phyloP scores from a whole-genome alignment of 31 red algal genomes.

The Asparagopsis taxiformis region DNA sequence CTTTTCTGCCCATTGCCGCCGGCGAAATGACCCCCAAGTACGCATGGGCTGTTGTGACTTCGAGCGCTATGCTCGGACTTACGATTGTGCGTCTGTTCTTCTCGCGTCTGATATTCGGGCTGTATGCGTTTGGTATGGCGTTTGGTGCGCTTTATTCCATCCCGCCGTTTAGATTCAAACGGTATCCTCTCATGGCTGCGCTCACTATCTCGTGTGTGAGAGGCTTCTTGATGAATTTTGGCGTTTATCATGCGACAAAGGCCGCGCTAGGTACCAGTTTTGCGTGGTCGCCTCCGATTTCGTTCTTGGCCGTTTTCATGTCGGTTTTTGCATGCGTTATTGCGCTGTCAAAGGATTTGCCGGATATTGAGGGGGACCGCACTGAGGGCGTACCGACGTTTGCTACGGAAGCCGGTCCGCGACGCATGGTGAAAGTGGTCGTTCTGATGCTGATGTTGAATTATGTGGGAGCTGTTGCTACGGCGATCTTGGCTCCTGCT shows the following conservation, averaged over 20 bases:
- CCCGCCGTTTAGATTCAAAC: constrained; percentile 81
- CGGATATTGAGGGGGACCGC: constrained; percentile 83
- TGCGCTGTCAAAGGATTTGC: constrained; percentile 93
- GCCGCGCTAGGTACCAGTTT: constrained; percentile 77
- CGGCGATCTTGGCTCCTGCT: constrained; percentile 44
- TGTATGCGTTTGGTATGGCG: constrained; percentile 89
- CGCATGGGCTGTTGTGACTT: constrained; percentile 76
- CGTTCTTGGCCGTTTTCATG: constrained; percentile 88
- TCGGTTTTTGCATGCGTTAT: constrained; percentile 90
- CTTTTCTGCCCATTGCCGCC: constrained; percentile 87
- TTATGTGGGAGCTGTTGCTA: constrained; percentile 61
- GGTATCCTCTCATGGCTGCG: constrained; percentile 72
- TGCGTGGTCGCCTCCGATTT: constrained; percentile 84
- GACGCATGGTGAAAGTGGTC: constrained; percentile 38
- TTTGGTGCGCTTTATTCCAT: constrained; percentile 91
- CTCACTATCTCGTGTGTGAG: constrained; percentile 90
- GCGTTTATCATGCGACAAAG: constrained; percentile 94
- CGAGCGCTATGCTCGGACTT: constrained; percentile 54
- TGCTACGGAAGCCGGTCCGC: constrained; percentile 66
- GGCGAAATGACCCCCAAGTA: constrained; percentile 50
- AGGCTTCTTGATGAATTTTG: constrained; percentile 96
- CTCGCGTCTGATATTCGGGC: constrained; percentile 74
- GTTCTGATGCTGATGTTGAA: constrained; percentile 42
- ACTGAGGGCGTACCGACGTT: constrained; percentile 79
- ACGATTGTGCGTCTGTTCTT: constrained; percentile 71